Conservation (phyloP, 2,329 filamentous ascomycete genomes). For the Trichoderma sp. region DNA sequence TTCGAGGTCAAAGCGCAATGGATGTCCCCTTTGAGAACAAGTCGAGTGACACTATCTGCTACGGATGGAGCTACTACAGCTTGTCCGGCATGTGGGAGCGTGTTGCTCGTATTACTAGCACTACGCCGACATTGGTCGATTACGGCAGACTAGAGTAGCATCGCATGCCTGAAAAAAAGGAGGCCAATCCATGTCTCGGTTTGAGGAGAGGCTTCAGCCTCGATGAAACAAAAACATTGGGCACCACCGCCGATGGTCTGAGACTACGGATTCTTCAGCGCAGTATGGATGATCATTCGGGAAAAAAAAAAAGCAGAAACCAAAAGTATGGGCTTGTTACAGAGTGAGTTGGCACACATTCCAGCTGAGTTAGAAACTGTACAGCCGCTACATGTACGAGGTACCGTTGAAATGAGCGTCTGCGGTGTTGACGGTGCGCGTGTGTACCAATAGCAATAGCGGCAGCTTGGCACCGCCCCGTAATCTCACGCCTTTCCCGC, state of each 20-base stretch:
- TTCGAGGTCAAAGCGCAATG: background rate
- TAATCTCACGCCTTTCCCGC: constrained; percentile 3
- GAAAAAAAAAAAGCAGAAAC: background rate
- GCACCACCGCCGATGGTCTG: background rate
- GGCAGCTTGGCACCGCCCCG: constrained; percentile 10
- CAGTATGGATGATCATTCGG: background rate
- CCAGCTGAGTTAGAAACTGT: background rate
- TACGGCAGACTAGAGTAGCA: constrained; percentile 15
- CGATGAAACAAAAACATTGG: constrained; percentile 9
- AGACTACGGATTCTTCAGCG: background rate
- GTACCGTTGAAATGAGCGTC: constrained; percentile 2
- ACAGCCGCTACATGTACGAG: background rate
- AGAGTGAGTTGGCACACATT: constrained; percentile 5
- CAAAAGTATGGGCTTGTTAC: background rate
- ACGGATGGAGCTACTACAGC: background rate
- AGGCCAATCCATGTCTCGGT: constrained; percentile 15
- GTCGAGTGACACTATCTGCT: background rate
- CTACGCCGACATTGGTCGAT: constrained; percentile 1
- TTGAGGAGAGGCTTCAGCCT: background rate
- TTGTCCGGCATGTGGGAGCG: background rate
- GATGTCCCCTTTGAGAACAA: background rate
- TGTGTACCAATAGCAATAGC: constrained; percentile 10
- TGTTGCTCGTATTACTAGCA: constrained; percentile 8
- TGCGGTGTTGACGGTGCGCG: constrained; percentile 14
- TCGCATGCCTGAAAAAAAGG: constrained; percentile 13